These are phyloP conservation scores for Xylaria telfairii DNA, from an alignment of 495 filamentous ascomycete species.

Conservation along the genomic window DNA sequence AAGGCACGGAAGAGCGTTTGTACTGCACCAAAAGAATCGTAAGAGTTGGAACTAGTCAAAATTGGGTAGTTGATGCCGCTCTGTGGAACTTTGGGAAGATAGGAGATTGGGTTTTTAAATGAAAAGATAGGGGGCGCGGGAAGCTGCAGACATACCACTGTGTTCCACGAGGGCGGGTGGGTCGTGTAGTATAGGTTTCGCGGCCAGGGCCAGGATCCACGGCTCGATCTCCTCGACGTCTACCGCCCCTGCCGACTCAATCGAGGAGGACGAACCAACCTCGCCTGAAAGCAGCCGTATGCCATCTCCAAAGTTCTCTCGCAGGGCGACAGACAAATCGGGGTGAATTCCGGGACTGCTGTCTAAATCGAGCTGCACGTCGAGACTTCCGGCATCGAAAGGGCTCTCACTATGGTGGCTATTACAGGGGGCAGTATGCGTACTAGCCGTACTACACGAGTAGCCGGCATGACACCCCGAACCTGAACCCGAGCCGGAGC, in stretches of 20 bases:
- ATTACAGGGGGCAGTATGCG: background rate
- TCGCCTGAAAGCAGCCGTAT: background rate
- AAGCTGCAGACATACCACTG: constrained; percentile 14
- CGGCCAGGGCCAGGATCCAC: background rate
- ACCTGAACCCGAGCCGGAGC: too few species aligned
- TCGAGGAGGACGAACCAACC: background rate
- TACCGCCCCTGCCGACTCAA: background rate
- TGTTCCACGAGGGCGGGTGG: constrained; percentile 4
- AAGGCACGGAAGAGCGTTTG: constrained; percentile 45
- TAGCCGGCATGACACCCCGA: constrained; percentile 1
- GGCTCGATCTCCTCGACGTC: background rate
- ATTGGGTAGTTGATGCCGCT: background rate
- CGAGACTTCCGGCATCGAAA: background rate
- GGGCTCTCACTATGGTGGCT: background rate
- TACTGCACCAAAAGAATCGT: constrained; percentile 10
- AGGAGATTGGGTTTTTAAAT: too few species aligned
- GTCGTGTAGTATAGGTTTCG: background rate
- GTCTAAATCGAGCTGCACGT: constrained; percentile 7
- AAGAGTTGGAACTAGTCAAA: background rate
- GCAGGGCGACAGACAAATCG: background rate
- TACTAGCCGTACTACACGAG: background rate
- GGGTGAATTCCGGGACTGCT: background rate
- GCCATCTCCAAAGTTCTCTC: background rate
- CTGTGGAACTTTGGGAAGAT: background rate
- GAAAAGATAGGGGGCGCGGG: background rate